These are phyloP conservation scores for Candida ortonii DNA, from an alignment of 805 yeast species.

Conservation along the genomic window DNA sequence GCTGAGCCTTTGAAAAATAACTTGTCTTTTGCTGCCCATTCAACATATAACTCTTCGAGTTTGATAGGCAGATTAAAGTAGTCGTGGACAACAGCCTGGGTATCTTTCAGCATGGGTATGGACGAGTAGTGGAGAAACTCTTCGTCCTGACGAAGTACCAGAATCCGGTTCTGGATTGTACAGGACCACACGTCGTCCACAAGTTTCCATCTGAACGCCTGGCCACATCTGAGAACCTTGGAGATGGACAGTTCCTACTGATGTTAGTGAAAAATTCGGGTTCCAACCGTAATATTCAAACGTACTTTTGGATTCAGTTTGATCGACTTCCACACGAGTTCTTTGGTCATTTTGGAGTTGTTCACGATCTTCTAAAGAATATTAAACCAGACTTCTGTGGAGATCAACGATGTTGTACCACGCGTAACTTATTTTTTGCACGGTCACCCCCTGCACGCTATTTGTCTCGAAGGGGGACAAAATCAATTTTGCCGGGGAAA, in stretches of 20 bases:
- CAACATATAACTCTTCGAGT: slow-evolving; percentile 48
- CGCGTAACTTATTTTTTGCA: no score
- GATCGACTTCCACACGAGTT: slow-evolving; percentile 28
- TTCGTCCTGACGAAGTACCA: slow-evolving; percentile 63
- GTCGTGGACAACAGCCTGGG: slow-evolving; percentile 47
- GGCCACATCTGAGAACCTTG: slow-evolving; percentile 78
- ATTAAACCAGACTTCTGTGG: no score
- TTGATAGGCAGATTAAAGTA: slow-evolving; percentile 69
- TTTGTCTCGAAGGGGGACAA: not conserved
- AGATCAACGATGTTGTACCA: no score
- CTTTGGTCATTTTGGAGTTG: slow-evolving; percentile 30
- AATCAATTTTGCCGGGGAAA: not conserved
- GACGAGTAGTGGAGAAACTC: slow-evolving; percentile 49
- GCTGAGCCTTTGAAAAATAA: slow-evolving; percentile 39
- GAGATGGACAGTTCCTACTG: slow-evolving; percentile 53
- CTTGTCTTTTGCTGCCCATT: slow-evolving; percentile 61
- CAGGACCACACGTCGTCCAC: slow-evolving; percentile 64
- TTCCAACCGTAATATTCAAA: no score
- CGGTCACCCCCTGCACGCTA: no score
- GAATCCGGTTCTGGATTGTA: slow-evolving; percentile 54
- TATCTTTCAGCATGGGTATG: slow-evolving; percentile 35
- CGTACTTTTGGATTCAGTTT: slow-evolving; percentile 25
- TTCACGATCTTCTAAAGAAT: no score
- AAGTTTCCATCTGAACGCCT: slow-evolving; percentile 76
- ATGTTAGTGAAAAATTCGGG: no score